A percentile compares a stretch with the other conserved stretches of the same genome.
Evolutionary conservation across 73 alveolate genomes (phyloP).

Genomic region (Paramecium tetraurelia): DNA sequence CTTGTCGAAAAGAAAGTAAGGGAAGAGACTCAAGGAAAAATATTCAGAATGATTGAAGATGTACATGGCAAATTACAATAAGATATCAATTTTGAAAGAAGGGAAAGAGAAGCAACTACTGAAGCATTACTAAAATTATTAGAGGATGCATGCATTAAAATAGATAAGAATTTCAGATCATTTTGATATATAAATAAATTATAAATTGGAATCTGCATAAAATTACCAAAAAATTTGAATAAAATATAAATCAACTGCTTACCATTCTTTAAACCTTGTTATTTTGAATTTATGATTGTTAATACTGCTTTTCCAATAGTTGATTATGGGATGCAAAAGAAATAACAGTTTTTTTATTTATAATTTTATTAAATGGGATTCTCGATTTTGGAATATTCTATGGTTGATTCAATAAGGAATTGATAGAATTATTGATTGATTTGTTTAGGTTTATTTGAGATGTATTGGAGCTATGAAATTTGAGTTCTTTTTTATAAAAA

Average conservation of each 20-base stretch:
- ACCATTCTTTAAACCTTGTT: neutral
- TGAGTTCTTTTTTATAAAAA: neutral
- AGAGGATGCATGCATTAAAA: slow-evolving; percentile 49
- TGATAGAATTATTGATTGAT: neutral
- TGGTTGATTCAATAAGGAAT: neutral
- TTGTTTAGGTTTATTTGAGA: neutral
- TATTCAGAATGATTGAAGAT: slow-evolving; percentile 53
- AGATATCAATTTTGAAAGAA: slow-evolving; percentile 45
- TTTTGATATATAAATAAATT: neutral
- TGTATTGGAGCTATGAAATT: neutral
- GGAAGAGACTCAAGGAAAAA: slow-evolving; percentile 47
- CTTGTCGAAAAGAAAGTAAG: slow-evolving; percentile 43
- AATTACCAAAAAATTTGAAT: neutral
- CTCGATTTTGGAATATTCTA: neutral
- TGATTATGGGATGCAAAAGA: neutral
- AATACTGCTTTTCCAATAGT: neutral
- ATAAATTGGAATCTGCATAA: neutral
- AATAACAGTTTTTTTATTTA: neutral
- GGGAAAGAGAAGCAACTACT: slow-evolving; percentile 53
- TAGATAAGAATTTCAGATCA: slow-evolving; percentile 31
- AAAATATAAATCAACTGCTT: neutral
- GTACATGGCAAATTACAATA: slow-evolving; percentile 40
- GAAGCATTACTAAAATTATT: slow-evolving; percentile 37
- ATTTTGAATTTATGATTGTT: neutral
- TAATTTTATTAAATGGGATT: neutral